Base-by-base conservation (phyloP, 2,329 filamentous ascomycete genomes). In the Aspergillus ruber region DNA sequence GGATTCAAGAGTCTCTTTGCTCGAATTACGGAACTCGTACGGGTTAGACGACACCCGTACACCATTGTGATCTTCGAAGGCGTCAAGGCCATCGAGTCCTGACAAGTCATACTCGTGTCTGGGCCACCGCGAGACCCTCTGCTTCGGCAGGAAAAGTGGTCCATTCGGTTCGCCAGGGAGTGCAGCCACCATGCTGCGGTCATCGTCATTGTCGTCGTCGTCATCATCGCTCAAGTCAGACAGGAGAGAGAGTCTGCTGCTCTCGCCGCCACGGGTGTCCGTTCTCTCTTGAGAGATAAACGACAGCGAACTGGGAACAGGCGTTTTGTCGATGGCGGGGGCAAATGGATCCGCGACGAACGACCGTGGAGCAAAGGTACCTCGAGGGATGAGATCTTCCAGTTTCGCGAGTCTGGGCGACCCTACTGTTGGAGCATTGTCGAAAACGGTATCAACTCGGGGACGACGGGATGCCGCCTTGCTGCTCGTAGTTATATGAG, bases 391-490 rank as follows among this genome's bases (percentile, higher is more conserved):
- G 15, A 78, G 65, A 54, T 78, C 74, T 49, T 73, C 69, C 41
- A 79, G 63, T 47, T 69, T 67, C 45, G 70, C 63, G 44, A 73
- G 56, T 56, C 69, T 74, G 42, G 63, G 66, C 41, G 59, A 43
- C 23, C 61, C 57, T 13, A 66, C 59, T 6, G 62, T 52, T 50
- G 70, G 71, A 44, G 73, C 74, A 57, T 80, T 78, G 61, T 82
- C 78, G 61, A 84, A 84, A 56, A 84, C 81, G 9, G 78, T 81
- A 56, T 84, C 79, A 49, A 84, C 82, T 43, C 76, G 76, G 51
- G 79, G 74, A 39, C 78, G 77, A 56, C 78, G 73, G 50, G 74
- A 68, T 38, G 74, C 76, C 21, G 76, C 76, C 47, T 73, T 76
- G 57, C 68, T 72, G 46, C 74, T 78, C 52, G 74, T 72, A 13